Evolutionary conservation across 192 early-diverging fungal species (phyloP).

Genomic region (Diversispora epigaea): DNA sequence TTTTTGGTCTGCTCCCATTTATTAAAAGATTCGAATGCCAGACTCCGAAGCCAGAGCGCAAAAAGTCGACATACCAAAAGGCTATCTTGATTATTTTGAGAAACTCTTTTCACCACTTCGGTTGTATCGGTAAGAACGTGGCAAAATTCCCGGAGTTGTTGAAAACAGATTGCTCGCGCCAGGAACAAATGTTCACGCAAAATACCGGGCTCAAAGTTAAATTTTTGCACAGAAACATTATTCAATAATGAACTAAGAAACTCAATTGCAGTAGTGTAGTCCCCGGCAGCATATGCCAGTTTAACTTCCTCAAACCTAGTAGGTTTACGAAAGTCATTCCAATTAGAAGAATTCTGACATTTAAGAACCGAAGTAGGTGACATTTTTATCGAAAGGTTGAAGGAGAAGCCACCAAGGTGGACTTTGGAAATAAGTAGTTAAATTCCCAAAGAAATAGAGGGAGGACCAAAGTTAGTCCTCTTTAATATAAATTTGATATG

Average conservation of each 20-base stretch:
- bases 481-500: too few species aligned
- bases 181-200: background rate
- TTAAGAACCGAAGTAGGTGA: background rate
- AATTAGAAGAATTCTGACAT: background rate
- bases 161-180: constrained; percentile 22
- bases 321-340: constrained; percentile 4
- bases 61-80: constrained; percentile 10
- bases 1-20: constrained; percentile 22
- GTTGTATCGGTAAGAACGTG: background rate
- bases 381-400: background rate
- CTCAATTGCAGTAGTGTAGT: constrained; percentile 21
- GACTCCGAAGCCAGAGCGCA: constrained; percentile 23
- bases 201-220: background rate
- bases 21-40: constrained; percentile 17
- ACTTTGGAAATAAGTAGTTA: too few species aligned
- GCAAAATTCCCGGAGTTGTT: constrained; percentile 10
- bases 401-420: too few species aligned
- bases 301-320: background rate
- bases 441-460: too few species aligned
- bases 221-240: background rate
- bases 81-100: background rate
- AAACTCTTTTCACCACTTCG: background rate
- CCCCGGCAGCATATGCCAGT: constrained; percentile 12
- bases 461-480: too few species aligned
- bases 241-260: background rate